Evolutionary conservation across 495 filamentous ascomycete species (phyloP).

Genomic region (Tuber brumale): DNA sequence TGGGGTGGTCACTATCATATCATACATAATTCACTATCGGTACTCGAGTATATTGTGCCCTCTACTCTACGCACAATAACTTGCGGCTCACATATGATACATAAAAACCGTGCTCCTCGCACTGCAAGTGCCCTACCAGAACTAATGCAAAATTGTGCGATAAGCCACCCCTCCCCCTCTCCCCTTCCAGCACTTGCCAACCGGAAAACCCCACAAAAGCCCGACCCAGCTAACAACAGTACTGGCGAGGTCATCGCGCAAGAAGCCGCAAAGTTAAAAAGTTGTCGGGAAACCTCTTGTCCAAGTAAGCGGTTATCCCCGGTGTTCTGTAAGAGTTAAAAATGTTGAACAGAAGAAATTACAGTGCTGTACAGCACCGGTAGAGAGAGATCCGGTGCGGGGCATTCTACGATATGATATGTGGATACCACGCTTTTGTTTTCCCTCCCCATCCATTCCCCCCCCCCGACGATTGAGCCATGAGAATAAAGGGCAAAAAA

Average conservation of each 20-base stretch:
- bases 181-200: not conserved
- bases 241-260: not conserved
- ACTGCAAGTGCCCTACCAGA: conserved; percentile 1
- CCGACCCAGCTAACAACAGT: not conserved
- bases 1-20: not conserved
- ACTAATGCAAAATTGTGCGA: not conserved
- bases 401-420: not conserved
- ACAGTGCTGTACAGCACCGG: not conserved
- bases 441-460: not conserved
- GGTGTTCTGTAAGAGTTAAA: not conserved
- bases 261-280: not conserved
- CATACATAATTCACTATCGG: too few species aligned
- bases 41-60: not conserved
- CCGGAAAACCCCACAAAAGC: not conserved
- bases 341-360: not conserved
- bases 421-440: not conserved
- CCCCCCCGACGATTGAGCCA: not conserved
- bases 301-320: not conserved
- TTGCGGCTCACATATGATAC: not conserved
- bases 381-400: not conserved
- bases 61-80: not conserved
- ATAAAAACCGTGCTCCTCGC: not conserved
- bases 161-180: not conserved
- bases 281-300: not conserved
- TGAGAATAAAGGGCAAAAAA: not conserved